Percentiles rank a stretch among this genome's conserved stretches.
These are phyloP conservation scores for Dendrocalamus latiflorus DNA, from an alignment of 202 grass and related monocot species.

Conservation along the genomic window DNA sequence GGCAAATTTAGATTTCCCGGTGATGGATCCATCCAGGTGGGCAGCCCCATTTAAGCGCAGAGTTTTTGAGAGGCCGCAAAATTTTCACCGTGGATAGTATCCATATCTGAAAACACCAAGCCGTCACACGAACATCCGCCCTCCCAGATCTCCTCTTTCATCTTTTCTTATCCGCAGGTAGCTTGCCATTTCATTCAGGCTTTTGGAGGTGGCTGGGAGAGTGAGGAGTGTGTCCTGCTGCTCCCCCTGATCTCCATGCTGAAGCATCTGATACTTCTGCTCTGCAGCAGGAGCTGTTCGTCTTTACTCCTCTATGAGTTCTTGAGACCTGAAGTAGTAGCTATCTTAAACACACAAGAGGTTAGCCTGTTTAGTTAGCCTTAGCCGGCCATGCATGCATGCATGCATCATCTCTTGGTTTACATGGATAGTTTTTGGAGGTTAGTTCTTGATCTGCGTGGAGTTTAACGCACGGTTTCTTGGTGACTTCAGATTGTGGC, in stretches of 20 bases:
- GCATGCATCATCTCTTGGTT: no score
- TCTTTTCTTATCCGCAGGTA: background rate
- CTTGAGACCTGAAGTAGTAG: conserved; percentile 16
- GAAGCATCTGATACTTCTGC: background rate
- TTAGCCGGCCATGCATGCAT: no score
- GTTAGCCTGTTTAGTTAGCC: no score
- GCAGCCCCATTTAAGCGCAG: no score
- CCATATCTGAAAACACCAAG: conserved; percentile 45
- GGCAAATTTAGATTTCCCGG: background rate
- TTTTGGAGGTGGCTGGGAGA: background rate
- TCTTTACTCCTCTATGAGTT: background rate
- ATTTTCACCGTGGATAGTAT: conserved; percentile 37
- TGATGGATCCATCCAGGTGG: background rate
- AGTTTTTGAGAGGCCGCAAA: conserved; percentile 32
- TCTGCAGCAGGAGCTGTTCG: background rate
- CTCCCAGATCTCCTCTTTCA: conserved; percentile 35
- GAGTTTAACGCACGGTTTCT: no score
- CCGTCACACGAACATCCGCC: conserved; percentile 29
- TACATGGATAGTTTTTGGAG: no score
- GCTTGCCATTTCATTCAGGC: background rate
- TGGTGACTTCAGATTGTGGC: no score
- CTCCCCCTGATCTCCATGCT: background rate
- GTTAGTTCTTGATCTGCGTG: no score
- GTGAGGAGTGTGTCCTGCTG: background rate
- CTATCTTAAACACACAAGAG: background rate